These are phyloP conservation scores for Arthrinium puccinioides DNA, from an alignment of 2,329 filamentous ascomycete species.

Conservation along the genomic window DNA sequence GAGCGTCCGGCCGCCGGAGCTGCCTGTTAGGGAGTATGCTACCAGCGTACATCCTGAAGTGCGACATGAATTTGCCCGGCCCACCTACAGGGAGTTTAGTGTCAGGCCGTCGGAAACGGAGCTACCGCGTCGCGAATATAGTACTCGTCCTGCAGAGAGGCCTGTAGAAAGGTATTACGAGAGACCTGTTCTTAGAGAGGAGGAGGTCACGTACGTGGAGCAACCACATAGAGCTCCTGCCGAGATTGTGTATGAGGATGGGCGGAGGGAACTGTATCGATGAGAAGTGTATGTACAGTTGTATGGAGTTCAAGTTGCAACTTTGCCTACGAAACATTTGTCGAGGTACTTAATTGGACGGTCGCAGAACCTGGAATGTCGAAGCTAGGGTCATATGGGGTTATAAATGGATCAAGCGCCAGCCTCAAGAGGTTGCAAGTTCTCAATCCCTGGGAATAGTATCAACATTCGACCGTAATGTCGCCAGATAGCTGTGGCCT, in stretches of 20 bases:
- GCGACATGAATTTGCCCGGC: slow-evolving; percentile 22
- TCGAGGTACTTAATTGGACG: no score
- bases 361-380: no score
- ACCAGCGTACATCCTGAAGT: slow-evolving; percentile 30
- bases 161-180: slow-evolving; percentile 38
- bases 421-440: no score
- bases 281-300: slow-evolving; percentile 5
- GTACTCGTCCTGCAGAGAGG: slow-evolving; percentile 33
- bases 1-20: slow-evolving; percentile 30
- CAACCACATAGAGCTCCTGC: slow-evolving; percentile 31
- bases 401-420: no score
- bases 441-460: no score
- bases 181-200: slow-evolving; percentile 22
- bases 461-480: no score
- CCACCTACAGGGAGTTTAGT: slow-evolving; percentile 23
- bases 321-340: no score
- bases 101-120: slow-evolving; percentile 23
- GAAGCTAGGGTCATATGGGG: no score
- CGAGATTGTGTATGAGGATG: slow-evolving; percentile 38
- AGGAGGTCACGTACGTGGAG: slow-evolving; percentile 38
- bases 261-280: slow-evolving; percentile 20
- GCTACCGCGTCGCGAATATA: slow-evolving; percentile 30
- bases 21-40: slow-evolving; percentile 40
- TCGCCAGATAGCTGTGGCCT: no score
- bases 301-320: neutral